Conservation (phyloP, 345 rosid species). For the Kernera saxatilis region DNA sequence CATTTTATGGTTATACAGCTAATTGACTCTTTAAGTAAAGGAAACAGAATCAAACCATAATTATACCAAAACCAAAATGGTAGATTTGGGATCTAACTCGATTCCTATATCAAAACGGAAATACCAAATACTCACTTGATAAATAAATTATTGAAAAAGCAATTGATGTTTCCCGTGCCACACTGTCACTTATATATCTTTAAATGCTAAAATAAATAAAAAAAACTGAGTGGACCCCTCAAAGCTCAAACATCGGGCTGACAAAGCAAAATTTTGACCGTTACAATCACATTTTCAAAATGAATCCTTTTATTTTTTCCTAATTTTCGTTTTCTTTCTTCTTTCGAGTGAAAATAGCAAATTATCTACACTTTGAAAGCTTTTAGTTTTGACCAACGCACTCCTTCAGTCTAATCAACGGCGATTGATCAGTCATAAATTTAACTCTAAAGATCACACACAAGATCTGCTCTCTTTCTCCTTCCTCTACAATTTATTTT, state of each 20-base stretch:
- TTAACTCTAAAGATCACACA: neutral
- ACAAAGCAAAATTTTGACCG: constrained; percentile 55
- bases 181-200: neutral
- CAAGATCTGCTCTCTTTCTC: constrained; percentile 22
- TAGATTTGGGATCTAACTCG: neutral
- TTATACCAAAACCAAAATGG: neutral
- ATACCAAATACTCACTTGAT: neutral
- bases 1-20: no score
- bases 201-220: neutral
- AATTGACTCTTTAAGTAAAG: no score
- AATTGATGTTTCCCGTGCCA: neutral
- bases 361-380: constrained; percentile 30
- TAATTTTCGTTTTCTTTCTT: neutral
- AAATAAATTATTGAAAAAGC: neutral
- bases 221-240: constrained; percentile 12
- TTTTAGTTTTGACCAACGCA: constrained; percentile 33
- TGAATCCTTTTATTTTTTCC: constrained; percentile 27
- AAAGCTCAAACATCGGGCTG: neutral
- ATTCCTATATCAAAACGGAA: neutral
- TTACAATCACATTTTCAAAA: constrained; percentile 37
- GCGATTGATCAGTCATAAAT: constrained; percentile 18
- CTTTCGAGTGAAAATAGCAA: constrained; percentile 20
- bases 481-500: neutral
- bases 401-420: constrained; percentile 23
- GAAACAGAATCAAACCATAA: neutral